Percentiles rank a stretch among this genome's conserved stretches.
Evolutionary conservation across 257 asterid species (phyloP).

Genomic region (Gardenia jasminoides): DNA sequence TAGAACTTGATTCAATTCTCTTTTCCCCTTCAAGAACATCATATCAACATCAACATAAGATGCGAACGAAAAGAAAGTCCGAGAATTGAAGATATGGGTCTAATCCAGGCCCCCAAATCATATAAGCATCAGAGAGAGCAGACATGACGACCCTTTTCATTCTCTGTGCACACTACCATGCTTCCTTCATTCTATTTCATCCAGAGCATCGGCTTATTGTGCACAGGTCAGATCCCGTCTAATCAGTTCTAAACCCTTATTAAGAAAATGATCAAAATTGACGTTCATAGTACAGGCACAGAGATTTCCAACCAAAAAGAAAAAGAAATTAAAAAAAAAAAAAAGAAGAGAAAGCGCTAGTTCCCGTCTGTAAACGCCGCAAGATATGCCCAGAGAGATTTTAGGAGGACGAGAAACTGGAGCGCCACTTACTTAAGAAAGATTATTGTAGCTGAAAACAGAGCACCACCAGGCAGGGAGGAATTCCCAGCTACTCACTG

Average conservation of each 20-base stretch:
- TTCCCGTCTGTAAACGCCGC: too few species aligned
- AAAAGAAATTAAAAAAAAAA: too few species aligned
- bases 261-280: neutral
- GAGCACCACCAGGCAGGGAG: too few species aligned
- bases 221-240: slow-evolving; percentile 7
- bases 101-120: slow-evolving; percentile 45
- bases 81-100: slow-evolving; percentile 18
- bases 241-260: neutral
- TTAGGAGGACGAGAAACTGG: neutral
- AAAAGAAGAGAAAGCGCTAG: too few species aligned
- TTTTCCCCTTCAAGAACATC: neutral
- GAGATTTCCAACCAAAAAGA: neutral
- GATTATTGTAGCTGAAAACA: too few species aligned
- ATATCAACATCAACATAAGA: neutral
- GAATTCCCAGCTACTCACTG: neutral
- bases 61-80: neutral
- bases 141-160: slow-evolving; percentile 39
- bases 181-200: slow-evolving; percentile 31
- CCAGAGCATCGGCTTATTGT: slow-evolving; percentile 47
- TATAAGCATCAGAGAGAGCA: slow-evolving; percentile 31
- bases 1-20: too few species aligned
- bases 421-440: neutral
- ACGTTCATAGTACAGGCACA: neutral
- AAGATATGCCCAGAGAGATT: neutral
- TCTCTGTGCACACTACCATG: slow-evolving; percentile 42